Evolutionary conservation across 2,329 filamentous ascomycete genomes (phyloP), one percentile per base, ranked within the genome.

Genomic region (Colletotrichum plurivorum): DNA sequence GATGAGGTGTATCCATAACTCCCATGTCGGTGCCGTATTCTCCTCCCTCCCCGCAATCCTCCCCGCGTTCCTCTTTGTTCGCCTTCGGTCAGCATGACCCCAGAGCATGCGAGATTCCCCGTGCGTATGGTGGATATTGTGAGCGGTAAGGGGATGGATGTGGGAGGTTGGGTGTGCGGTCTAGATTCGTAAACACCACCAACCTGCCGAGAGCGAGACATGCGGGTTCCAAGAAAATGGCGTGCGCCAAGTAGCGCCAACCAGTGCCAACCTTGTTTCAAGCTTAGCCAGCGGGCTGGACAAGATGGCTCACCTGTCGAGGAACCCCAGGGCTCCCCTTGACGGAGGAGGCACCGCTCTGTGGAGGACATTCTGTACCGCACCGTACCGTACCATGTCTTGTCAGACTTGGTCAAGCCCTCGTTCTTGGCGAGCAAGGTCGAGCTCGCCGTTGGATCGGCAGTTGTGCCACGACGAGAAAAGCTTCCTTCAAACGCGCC

Each of bases 241-340:
- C 36, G 55, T 52, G 55, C n/a, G 67, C 67, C 67, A 69, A 69
- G 67, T 49, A 25, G 45, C 36, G 41, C 55, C 51, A 56, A 56
- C 49, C 55, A 41, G 51, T 60, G 51, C 51, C 43, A 66, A 69
- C 62, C 51, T 66, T 45, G 55, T 45, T 27, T 41, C 66, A 52
- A 69, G 48, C 55, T 60, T 51, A 52, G 62, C 51, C 36, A 55
- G 60, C 48, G 43, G 16, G 18, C 25, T 39, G 39, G 36, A 22
- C 15, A 22, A 46, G 41, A 27, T 58, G 39, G 31, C 39, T 48
- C 58, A 45, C 31, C 22, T 18, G 0, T 36, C 5, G 9, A 41
- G 43, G 9, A 20, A 52, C 13, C 16, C 39, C 22, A 16, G 36
- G 15, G 49, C 20, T 46, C 10, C 31, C 31, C 16, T 56, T 52